These are phyloP conservation scores for Apiotrichum porosum DNA, from an alignment of 1,284 basidiomycete species.

Conservation along the genomic window DNA sequence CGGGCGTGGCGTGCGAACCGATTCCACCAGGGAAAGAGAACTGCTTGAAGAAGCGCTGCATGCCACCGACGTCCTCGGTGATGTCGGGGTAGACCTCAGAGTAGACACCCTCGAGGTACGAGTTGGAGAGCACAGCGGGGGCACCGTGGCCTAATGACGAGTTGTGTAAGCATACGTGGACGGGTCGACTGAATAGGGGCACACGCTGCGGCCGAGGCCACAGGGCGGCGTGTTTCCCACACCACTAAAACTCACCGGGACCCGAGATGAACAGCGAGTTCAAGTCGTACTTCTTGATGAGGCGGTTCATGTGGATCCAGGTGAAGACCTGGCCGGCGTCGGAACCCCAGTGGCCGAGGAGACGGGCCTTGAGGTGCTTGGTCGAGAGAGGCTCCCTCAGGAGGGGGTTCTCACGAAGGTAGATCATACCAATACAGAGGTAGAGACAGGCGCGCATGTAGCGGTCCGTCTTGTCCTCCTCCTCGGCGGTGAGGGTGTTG, in stretches of 20 bases:
- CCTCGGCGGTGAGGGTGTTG: conserved; percentile 27
- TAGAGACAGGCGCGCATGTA: conserved; percentile 40
- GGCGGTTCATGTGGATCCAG: conserved; percentile 71
- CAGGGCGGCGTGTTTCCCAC: not conserved
- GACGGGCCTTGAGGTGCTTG: conserved; percentile 68
- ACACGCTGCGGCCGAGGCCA: too few relatives aligned
- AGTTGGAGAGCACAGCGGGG: conserved; percentile 70
- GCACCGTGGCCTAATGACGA: conserved; percentile 68
- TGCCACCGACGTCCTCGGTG: conserved; percentile 58
- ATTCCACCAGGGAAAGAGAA: conserved; percentile 53
- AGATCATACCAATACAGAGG: conserved; percentile 56
- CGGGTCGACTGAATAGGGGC: too few relatives aligned
- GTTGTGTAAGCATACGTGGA: conserved; percentile 47
- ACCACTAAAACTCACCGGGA: conserved; percentile 16
- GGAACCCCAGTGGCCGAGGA: conserved; percentile 55
- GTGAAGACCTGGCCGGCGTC: conserved; percentile 65
- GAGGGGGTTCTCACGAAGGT: conserved; percentile 66
- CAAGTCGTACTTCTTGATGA: conserved; percentile 53
- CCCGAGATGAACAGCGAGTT: conserved; percentile 58
- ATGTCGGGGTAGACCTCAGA: conserved; percentile 65
- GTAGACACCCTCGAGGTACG: conserved; percentile 77
- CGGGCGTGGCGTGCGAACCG: conserved; percentile 56
- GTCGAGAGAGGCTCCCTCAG: conserved; percentile 58
- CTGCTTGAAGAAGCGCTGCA: conserved; percentile 53
- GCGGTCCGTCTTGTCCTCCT: conserved; percentile 32